A percentile compares a stretch with the other conserved stretches of the same genome.
These are phyloP conservation scores for Rutstroemia sp. DNA, from an alignment of 2,329 filamentous ascomycete species.

Conservation along the genomic window DNA sequence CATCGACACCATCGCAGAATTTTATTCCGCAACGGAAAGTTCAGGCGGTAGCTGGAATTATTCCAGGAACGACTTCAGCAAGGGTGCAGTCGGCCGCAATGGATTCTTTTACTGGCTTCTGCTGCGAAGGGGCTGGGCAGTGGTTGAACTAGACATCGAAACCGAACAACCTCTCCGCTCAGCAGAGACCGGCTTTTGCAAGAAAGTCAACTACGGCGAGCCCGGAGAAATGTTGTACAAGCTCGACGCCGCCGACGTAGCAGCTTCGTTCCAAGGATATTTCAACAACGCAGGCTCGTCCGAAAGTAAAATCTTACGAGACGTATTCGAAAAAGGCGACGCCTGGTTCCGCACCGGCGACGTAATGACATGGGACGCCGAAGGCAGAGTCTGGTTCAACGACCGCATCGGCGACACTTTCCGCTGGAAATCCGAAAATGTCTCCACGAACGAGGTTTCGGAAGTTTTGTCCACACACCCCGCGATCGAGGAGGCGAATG, in stretches of 20 bases:
- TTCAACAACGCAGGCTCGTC: slow-evolving; percentile 67
- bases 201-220: slow-evolving; percentile 47
- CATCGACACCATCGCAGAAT: slow-evolving; percentile 66
- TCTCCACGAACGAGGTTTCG: slow-evolving; percentile 76
- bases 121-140: slow-evolving; percentile 41
- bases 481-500: slow-evolving; percentile 68
- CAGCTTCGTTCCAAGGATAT: slow-evolving; percentile 68
- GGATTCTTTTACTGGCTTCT: slow-evolving; percentile 54
- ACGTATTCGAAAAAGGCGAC: slow-evolving; percentile 69
- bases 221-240: slow-evolving; percentile 69
- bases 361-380: slow-evolving; percentile 59
- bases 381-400: slow-evolving; percentile 71
- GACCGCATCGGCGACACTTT: slow-evolving; percentile 76
- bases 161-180: slow-evolving; percentile 63
- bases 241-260: slow-evolving; percentile 58
- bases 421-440: slow-evolving; percentile 78
- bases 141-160: slow-evolving; percentile 66
- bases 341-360: slow-evolving; percentile 83
- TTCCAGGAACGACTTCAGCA: slow-evolving; percentile 61
- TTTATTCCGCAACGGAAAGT: slow-evolving; percentile 75
- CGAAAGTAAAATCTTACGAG: slow-evolving; percentile 62
- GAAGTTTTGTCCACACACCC: slow-evolving; percentile 62
- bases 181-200: slow-evolving; percentile 62
- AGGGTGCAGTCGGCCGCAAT: slow-evolving; percentile 71
- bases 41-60: slow-evolving; percentile 64